Evolutionary conservation across 371 early-diverging fungal species (phyloP).

Genomic region (Zopfochytrium polystomum): DNA sequence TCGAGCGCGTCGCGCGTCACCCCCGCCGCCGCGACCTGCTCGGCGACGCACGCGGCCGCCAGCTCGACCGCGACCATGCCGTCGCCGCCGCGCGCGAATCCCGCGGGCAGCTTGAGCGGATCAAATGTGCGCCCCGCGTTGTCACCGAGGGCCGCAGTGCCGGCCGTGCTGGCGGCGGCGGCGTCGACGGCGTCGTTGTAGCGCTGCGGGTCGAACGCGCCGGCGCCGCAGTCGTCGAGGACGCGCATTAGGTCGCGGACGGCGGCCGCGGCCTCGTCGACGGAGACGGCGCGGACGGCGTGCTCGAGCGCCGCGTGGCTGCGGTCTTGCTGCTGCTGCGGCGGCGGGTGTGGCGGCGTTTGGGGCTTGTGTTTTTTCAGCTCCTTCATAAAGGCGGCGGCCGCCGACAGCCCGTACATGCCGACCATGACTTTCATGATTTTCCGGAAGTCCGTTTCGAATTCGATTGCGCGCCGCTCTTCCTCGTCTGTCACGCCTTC

Average conservation of each 20-base stretch:
- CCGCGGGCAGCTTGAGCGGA: too few species aligned
- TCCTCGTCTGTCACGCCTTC: not conserved
- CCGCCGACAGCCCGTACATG: constrained; percentile 17
- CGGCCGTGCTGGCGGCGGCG: not conserved
- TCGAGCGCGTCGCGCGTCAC: not conserved
- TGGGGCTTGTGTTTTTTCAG: not conserved
- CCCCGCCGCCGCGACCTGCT: not conserved
- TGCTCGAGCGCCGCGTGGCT: constrained; percentile 8
- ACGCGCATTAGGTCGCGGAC: not conserved
- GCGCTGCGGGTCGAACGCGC: not conserved
- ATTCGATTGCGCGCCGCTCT: constrained; percentile 1
- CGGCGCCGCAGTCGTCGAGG: not conserved
- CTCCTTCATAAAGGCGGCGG: not conserved
- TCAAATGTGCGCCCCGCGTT: not conserved
- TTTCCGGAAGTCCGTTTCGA: constrained; percentile 22
- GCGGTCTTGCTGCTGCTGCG: not conserved
- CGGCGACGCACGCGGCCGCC: not conserved
- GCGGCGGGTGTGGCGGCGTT: not conserved
- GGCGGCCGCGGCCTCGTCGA: not conserved
- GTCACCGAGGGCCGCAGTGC: not conserved
- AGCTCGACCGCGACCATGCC: not conserved
- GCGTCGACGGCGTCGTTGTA: not conserved
- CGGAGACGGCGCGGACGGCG: not conserved
- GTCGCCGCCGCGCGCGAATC: not conserved
- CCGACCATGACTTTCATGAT: constrained; percentile 28